These are phyloP conservation scores for Apiospora saccharicola DNA, from an alignment of 2,329 filamentous ascomycete genomes.

Conservation along the genomic window DNA sequence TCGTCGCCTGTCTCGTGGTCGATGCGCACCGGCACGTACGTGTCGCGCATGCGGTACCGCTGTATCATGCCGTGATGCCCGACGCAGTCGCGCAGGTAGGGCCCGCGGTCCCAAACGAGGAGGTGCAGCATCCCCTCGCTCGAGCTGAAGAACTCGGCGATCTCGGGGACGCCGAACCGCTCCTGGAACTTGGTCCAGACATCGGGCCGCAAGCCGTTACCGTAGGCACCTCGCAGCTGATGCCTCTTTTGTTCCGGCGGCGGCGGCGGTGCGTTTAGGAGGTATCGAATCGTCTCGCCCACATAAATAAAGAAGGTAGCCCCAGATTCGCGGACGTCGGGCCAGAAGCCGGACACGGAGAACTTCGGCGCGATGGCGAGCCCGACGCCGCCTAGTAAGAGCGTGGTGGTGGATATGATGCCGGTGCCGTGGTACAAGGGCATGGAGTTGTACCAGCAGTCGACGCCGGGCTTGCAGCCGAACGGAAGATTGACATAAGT, in stretches of 20 bases:
- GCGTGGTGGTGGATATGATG: constrained; percentile 59
- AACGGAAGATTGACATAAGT: constrained; percentile 16
- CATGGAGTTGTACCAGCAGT: constrained; percentile 77
- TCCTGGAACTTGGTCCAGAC: constrained; percentile 68
- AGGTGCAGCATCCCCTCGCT: constrained; percentile 72
- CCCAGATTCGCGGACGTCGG: constrained; percentile 69
- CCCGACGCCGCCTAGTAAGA: constrained; percentile 56
- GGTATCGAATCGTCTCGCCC: constrained; percentile 75
- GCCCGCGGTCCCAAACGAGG: constrained; percentile 62
- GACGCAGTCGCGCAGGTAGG: constrained; percentile 66
- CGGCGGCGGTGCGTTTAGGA: constrained; percentile 67
- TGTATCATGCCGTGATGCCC: constrained; percentile 72
- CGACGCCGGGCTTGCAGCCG: constrained; percentile 39
- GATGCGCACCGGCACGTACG: constrained; percentile 69
- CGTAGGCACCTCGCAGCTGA: constrained; percentile 61
- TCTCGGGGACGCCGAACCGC: constrained; percentile 63
- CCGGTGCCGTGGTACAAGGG: constrained; percentile 77
- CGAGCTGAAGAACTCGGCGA: constrained; percentile 77
- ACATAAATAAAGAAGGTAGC: constrained; percentile 78
- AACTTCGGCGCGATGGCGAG: constrained; percentile 70
- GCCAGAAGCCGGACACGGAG: constrained; percentile 72
- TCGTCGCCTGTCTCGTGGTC: constrained; percentile 70
- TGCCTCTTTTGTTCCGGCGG: constrained; percentile 61
- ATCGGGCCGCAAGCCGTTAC: constrained; percentile 70
- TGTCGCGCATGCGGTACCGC: constrained; percentile 58